A percentile compares a stretch with the other conserved stretches of the same genome.
Conservation (phyloP, 202 grass and related monocot species). For the Bolboschoenoplectus hybrid region DNA sequence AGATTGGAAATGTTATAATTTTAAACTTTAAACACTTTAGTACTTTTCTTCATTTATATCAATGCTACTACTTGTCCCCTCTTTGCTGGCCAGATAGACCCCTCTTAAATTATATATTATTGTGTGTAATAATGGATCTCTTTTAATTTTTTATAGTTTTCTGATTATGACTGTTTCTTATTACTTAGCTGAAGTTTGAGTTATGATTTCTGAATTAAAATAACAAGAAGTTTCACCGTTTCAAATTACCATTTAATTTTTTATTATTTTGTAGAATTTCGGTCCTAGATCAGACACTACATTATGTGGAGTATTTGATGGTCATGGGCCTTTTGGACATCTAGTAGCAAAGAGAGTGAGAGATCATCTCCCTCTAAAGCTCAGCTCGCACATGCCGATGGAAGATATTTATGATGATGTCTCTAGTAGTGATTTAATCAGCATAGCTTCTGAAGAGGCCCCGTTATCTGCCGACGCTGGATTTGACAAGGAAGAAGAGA, state of each 20-base stretch:
- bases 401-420: slow-evolving; percentile 45
- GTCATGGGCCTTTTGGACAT: slow-evolving; percentile 85
- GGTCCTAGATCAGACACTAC: slow-evolving; percentile 69
- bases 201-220: neutral
- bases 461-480: slow-evolving; percentile 22
- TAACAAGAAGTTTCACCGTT: slow-evolving; percentile 16
- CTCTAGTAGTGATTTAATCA: slow-evolving; percentile 46
- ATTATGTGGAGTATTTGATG: slow-evolving; percentile 97
- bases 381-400: slow-evolving; percentile 49
- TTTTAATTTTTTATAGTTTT: neutral
- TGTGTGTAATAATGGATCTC: slow-evolving; percentile 11
- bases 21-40: slow-evolving; percentile 8
- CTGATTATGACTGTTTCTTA: neutral
- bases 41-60: slow-evolving; percentile 14
- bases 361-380: slow-evolving; percentile 79
- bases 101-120: slow-evolving; percentile 19
- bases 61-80: neutral
- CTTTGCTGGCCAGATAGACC: slow-evolving; percentile 29
- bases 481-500: slow-evolving; percentile 46
- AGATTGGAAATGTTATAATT: slow-evolving; percentile 18
- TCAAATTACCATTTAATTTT: slow-evolving; percentile 36
- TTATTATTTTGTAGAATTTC: slow-evolving; percentile 65
- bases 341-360: slow-evolving; percentile 87
- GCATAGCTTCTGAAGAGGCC: slow-evolving; percentile 40
- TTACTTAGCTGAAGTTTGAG: neutral